Conservation (phyloP, 768 basidiomycete species). For the Exidia glandulosa region DNA sequence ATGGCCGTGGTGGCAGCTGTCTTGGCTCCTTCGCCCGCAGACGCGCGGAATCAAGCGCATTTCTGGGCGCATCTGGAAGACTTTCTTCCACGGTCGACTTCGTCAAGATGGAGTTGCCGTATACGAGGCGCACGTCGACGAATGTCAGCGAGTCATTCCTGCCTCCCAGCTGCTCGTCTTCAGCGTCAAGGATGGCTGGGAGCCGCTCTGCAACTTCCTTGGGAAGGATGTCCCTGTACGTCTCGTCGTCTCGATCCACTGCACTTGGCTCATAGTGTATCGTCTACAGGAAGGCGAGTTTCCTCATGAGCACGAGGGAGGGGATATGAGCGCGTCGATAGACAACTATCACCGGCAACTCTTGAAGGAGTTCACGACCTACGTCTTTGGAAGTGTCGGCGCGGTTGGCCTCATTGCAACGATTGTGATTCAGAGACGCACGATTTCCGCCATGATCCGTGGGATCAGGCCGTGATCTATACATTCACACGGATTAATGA, state of each 20-base stretch:
- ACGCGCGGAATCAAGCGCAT: neutral
- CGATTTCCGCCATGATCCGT: neutral
- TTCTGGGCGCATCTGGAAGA: neutral
- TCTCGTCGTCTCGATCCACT: neutral
- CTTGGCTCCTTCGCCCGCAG: neutral
- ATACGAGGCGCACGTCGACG: neutral
- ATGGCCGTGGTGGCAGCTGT: neutral
- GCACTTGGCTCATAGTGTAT: neutral
- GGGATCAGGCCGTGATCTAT: no score
- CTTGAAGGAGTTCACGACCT: neutral
- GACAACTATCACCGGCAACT: neutral
- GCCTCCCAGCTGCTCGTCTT: neutral
- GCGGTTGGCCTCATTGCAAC: neutral
- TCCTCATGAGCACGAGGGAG: neutral
- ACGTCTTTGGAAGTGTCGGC: neutral
- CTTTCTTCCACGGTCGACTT: neutral
- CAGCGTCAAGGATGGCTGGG: conserved; percentile 2
- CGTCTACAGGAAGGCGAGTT: neutral
- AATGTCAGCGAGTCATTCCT: neutral
- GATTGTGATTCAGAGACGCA: neutral
- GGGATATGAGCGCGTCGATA: neutral
- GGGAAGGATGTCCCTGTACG: neutral
- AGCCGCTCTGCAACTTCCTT: neutral
- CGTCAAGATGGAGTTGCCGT: neutral
- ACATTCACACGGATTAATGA: no score